A percentile compares a stretch with the other conserved stretches of the same genome.
These are phyloP conservation scores for Boletus sp. DNA, from an alignment of 768 basidiomycete species.

Conservation along the genomic window DNA sequence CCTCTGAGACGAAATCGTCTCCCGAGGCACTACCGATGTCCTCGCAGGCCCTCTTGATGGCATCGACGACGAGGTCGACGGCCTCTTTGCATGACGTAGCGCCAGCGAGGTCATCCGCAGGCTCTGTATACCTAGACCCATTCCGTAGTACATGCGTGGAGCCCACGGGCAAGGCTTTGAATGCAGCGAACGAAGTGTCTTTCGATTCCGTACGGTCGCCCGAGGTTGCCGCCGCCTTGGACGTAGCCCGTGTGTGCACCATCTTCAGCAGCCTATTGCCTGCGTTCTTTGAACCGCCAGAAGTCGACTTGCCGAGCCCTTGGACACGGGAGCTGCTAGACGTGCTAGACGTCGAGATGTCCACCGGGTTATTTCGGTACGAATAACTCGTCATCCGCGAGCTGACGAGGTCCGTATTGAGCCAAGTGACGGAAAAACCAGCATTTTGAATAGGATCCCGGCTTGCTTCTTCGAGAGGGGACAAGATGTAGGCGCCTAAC, in stretches of 20 bases:
- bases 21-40: conserved; percentile 49
- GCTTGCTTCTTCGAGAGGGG: conserved; percentile 88
- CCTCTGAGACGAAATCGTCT: conserved; percentile 53
- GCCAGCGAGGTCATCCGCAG: conserved; percentile 57
- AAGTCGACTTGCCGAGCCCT: not conserved
- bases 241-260: conserved; percentile 15
- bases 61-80: conserved; percentile 70
- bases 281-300: not conserved
- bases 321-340: not conserved
- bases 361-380: conserved; percentile 62
- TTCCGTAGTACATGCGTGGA: conserved; percentile 47
- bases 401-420: conserved; percentile 57
- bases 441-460: conserved; percentile 86
- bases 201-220: conserved; percentile 33
- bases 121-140: conserved; percentile 47
- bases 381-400: conserved; percentile 86
- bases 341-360: conserved; percentile 7
- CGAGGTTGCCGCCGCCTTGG: conserved; percentile 38
- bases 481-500: conserved; percentile 91
- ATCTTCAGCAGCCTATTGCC: conserved; percentile 28
- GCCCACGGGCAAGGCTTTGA: conserved; percentile 78
- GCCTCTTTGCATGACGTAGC: conserved; percentile 75
- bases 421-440: conserved; percentile 85
- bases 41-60: conserved; percentile 64
- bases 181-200: conserved; percentile 61